Base-by-base conservation (phyloP, 148 eudicot genomes). In the Nepenthes mirabilis region DNA sequence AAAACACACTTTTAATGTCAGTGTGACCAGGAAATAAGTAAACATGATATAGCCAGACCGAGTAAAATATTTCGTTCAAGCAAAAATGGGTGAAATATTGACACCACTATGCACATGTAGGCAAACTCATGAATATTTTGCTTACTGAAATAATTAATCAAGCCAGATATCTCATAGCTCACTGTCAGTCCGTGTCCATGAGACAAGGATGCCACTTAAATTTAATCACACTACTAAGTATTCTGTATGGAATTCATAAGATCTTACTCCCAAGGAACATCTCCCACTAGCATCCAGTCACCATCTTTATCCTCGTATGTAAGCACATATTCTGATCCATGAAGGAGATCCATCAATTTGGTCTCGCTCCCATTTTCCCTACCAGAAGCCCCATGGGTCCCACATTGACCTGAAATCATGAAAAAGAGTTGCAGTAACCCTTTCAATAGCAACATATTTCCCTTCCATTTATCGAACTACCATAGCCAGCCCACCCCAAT, bases 281-380 rank as follows among this genome's bases (percentile, higher is more conserved):
- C 83, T 65, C 87, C 87, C n/a, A 82, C 87, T 62, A 79, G 87
- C 87, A 82, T 82, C 87, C 82, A 82, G 34, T 79, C 87, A 40
- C 81, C 88, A 57, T 87, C 95, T 73, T 87, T 87, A 65, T 87
- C 95, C 68, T 87, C 95, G 34, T 78, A 87, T 2, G 88, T 82
- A 11, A 87, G 82, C 56, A 87, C 95, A 54, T 85, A 80, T 43
- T 84, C 95, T 1, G 95, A 84, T 54, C 95, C 95, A 78, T 82
- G 88, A 72, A 85, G 68, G 48, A 88, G 77, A 74, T 88, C 95
- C 77, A 79, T 82, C 72, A 88, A 68, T 66, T 80, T 88, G 55
- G 67, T 82, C 70, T 84, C 91, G 47, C 88, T 82, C 66, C 80
- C 65, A 60, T 64, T 74, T 47, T 76, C 84, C 58, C 60, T 70